Evolutionary conservation across 345 rosid genomes (phyloP).

Genomic region (Eucalyptus erythrocorys): DNA sequence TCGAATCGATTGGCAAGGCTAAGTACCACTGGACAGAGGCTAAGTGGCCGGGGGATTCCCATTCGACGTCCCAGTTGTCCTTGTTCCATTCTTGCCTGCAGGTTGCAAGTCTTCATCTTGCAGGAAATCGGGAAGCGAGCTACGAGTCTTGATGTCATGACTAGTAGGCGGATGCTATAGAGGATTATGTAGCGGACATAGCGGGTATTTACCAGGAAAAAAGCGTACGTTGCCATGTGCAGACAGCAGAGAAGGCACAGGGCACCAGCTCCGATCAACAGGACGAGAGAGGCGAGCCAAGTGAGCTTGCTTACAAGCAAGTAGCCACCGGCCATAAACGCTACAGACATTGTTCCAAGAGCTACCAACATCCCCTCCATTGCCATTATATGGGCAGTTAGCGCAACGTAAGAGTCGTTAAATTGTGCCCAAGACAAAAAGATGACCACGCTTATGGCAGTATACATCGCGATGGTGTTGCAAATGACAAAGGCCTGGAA

Average conservation of each 20-base stretch:
- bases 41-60: neutral
- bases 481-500: neutral
- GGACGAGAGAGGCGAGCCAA: neutral
- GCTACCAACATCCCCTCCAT: rapidly evolving
- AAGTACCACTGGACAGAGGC: neutral
- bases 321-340: neutral
- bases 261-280: neutral
- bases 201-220: rapidly evolving
- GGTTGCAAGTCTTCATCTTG: rapidly evolving
- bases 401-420: neutral
- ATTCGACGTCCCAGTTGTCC: neutral
- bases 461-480: neutral
- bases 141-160: rapidly evolving
- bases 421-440: neutral
- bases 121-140: rapidly evolving
- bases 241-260: rapidly evolving
- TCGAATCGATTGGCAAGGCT: neutral
- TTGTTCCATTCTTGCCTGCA: neutral
- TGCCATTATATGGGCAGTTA: neutral
- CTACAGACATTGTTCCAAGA: neutral
- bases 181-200: neutral
- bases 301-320: neutral
- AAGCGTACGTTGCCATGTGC: rapidly evolving
- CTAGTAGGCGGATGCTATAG: rapidly evolving
- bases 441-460: rapidly evolving